Evolutionary conservation across 2,329 filamentous ascomycete genomes (phyloP).

Genomic region (Ophiocordyceps camponoti-leonardi): DNA sequence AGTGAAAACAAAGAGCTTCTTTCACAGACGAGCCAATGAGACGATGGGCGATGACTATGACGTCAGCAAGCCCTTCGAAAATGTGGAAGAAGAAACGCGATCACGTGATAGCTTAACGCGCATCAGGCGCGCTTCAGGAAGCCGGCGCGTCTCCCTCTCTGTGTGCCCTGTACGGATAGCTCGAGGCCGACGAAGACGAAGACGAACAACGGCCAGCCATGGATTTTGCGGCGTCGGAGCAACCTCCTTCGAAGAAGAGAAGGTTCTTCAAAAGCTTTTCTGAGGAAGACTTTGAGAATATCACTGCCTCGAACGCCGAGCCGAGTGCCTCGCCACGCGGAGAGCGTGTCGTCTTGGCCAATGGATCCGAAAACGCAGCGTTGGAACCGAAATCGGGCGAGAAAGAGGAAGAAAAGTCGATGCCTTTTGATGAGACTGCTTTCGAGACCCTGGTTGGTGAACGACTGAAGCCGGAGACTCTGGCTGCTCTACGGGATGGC

Average conservation of each 20-base stretch:
- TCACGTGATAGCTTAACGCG: conserved; percentile 24
- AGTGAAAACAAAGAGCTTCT: too few species aligned
- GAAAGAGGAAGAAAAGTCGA: conserved; percentile 9
- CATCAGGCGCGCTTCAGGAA: conserved; percentile 12
- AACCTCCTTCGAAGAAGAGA: conserved; percentile 27
- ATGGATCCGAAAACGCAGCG: conserved; percentile 3
- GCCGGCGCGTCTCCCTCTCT: conserved; percentile 20
- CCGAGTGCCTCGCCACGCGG: conserved; percentile 1
- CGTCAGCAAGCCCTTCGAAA: neutral
- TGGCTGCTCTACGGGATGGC: conserved; percentile 32
- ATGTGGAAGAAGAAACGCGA: conserved; percentile 6
- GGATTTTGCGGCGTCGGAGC: conserved; percentile 20
- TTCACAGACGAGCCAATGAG: conserved; percentile 3
- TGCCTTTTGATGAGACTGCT: conserved; percentile 35
- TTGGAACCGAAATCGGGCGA: conserved; percentile 3
- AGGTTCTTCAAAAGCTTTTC: conserved; percentile 19
- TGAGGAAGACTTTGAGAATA: conserved; percentile 5
- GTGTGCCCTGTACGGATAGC: neutral
- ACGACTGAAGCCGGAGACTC: conserved; percentile 28
- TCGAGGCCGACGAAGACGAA: conserved; percentile 2
- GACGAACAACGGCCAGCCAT: conserved; percentile 9
- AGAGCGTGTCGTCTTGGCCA: conserved; percentile 1
- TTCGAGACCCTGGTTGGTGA: conserved; percentile 45
- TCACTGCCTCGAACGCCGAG: conserved; percentile 7
- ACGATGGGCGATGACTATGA: conserved; percentile 3